Percentiles rank a stretch among this genome's conserved stretches.
phyloP scores from a whole-genome alignment of 306 rosid species.

The Lithocarpus polystachyus region DNA sequence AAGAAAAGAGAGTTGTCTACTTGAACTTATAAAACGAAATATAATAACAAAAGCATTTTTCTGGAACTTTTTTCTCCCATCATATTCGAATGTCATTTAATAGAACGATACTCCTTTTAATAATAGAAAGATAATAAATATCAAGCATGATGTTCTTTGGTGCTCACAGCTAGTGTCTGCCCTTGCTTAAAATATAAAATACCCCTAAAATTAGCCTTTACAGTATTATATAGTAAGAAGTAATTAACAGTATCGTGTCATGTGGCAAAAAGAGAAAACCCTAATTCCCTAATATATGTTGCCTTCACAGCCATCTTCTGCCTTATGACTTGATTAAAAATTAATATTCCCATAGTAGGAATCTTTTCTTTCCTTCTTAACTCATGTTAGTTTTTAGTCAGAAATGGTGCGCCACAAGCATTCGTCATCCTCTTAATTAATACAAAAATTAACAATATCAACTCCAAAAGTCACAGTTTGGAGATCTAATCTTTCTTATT shows the following conservation, averaged over 20 bases:
- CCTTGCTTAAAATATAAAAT: background rate
- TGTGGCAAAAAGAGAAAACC: too few species aligned
- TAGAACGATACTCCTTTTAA: background rate
- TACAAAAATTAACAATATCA: background rate
- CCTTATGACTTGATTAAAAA: background rate
- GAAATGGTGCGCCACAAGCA: background rate
- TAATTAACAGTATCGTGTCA: too few species aligned
- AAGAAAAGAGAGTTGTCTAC: too few species aligned
- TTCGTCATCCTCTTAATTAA: background rate
- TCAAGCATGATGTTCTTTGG: background rate
- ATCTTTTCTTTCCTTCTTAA: background rate
- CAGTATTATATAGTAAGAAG: background rate
- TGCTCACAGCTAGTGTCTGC: background rate
- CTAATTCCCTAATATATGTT: background rate
- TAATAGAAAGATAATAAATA: background rate
- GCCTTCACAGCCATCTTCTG: background rate
- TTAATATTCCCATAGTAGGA: background rate
- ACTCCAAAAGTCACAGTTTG: background rate
- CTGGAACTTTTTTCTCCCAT: background rate
- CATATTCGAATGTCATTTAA: background rate
- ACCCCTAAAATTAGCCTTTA: background rate
- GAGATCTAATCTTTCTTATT: background rate
- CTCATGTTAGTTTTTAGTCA: background rate
- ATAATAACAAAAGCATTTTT: background rate
- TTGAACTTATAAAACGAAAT: too few species aligned